Conservation (phyloP, 306 rosid species). For the Canavalia ensiformis region DNA sequence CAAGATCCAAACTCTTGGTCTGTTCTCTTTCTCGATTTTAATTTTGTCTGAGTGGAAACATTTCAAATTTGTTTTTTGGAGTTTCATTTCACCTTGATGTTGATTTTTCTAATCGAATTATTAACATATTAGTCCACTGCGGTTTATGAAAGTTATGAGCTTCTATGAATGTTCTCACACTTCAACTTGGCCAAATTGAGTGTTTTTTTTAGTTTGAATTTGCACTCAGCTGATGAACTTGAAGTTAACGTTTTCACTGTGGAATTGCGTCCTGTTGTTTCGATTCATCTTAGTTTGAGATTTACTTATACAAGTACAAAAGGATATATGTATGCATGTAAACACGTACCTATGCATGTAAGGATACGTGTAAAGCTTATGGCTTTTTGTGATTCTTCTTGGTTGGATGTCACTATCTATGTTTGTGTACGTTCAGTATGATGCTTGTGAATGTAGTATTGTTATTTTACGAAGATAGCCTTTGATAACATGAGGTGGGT, state of each 20-base stretch:
- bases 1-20: conserved; percentile 69
- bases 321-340: too few species aligned
- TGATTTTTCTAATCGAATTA: background rate
- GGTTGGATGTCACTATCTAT: background rate
- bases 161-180: background rate
- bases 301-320: too few species aligned
- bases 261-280: background rate
- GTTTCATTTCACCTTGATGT: background rate
- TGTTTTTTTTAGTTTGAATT: background rate
- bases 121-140: background rate
- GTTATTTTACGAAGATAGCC: background rate
- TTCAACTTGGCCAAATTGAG: too few species aligned
- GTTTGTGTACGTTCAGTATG: background rate
- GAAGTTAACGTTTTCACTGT: background rate
- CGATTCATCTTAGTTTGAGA: too few species aligned
- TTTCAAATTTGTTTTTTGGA: background rate
- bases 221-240: background rate
- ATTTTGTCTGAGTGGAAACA: background rate
- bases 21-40: conserved; percentile 15
- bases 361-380: too few species aligned
- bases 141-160: background rate
- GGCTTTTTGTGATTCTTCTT: background rate
- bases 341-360: background rate
- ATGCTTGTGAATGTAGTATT: background rate
- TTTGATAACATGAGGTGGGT: background rate